Conservation (phyloP, 1,284 basidiomycete species). For the Mixia osmundae region DNA sequence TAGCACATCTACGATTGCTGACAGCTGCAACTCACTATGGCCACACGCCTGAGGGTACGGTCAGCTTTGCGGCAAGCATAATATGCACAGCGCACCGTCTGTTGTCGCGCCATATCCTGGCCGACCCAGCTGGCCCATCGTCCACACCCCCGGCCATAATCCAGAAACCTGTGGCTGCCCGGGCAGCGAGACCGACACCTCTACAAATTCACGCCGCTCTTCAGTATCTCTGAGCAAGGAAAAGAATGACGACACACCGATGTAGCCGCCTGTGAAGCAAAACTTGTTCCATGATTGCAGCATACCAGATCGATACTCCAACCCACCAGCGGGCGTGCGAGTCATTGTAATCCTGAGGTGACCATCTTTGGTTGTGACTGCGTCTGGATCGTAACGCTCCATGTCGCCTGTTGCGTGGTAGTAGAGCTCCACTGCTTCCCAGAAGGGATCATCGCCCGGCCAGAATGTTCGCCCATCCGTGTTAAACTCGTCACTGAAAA, state of each 20-base stretch:
- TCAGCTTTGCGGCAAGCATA: background rate
- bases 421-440: constrained; percentile 29
- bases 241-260: constrained; percentile 44
- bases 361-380: constrained; percentile 32
- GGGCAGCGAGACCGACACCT: constrained; percentile 40
- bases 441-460: constrained; percentile 33
- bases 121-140: constrained; percentile 27
- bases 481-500: constrained; percentile 85
- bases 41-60: constrained; percentile 4
- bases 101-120: constrained; percentile 24
- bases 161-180: constrained; percentile 44
- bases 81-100: background rate
- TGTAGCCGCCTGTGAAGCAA: constrained; percentile 63
- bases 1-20: background rate
- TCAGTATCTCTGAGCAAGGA: background rate
- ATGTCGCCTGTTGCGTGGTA: constrained; percentile 44
- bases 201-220: constrained; percentile 56
- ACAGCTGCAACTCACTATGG: constrained; percentile 4
- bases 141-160: constrained; percentile 30
- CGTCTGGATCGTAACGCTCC: constrained; percentile 36
- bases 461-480: constrained; percentile 37
- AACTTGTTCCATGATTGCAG: constrained; percentile 49
- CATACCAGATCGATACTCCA: constrained; percentile 28
- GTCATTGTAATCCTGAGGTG: constrained; percentile 45
- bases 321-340: constrained; percentile 20